These are phyloP conservation scores for Hibiscus trionum DNA, from an alignment of 345 rosid genomes.

Conservation along the genomic window DNA sequence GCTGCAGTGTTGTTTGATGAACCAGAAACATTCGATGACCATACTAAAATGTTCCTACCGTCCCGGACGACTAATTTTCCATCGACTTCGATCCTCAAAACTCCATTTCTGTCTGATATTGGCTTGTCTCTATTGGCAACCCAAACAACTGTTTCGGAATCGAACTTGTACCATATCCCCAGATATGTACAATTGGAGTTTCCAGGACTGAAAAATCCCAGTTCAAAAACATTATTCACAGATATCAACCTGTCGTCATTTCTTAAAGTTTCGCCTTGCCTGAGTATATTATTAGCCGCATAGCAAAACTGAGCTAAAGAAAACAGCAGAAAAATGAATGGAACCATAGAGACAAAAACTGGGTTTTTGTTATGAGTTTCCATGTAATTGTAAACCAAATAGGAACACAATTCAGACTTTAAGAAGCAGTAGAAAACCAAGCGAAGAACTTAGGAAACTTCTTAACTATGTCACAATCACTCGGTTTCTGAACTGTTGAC, in stretches of 20 bases:
- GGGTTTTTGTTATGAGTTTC: not conserved
- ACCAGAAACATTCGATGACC: not conserved
- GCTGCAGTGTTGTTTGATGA: not conserved
- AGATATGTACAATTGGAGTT: not conserved
- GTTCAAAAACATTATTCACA: not conserved
- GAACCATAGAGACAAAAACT: not conserved
- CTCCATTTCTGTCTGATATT: not conserved
- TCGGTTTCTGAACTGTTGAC: too few relatives aligned
- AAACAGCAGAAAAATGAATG: not conserved
- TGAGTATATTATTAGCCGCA: not conserved
- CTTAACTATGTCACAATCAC: too few relatives aligned
- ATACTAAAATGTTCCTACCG: not conserved
- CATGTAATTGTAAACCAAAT: not conserved
- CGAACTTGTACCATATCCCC: not conserved
- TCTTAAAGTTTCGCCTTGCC: not conserved
- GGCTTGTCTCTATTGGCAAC: not conserved
- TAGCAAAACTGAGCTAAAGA: not conserved
- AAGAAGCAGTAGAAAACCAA: too few relatives aligned
- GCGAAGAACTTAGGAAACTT: too few relatives aligned
- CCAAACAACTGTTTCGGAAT: not conserved
- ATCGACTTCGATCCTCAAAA: not conserved
- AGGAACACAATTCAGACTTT: too few relatives aligned
- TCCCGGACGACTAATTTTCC: not conserved
- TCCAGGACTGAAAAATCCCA: not conserved
- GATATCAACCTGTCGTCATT: not conserved